Evolutionary conservation across 306 rosid species (phyloP), one percentile per base, ranked within the genome.

Genomic region (Glycine latifolia): DNA sequence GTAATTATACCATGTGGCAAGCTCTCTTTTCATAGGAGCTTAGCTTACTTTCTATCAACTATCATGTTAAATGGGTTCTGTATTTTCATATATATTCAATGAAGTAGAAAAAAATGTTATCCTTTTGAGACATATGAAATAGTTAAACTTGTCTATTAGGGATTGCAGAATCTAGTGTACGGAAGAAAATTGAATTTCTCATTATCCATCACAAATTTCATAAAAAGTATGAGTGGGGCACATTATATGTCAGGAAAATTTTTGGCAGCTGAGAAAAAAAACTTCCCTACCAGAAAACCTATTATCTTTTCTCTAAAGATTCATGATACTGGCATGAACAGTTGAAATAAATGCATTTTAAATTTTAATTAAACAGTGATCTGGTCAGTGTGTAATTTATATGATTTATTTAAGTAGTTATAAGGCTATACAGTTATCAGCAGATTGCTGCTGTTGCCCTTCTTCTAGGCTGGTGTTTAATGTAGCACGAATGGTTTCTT

Each of bases 141-240:
- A 63, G 49, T 70, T 67, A 72, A 81, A 44, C 56, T 85, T 16
- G 1, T 78, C 86, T 56, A 44, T 67, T 39, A 17, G 84, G 53
- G 74, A 73, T 77, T 72, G 49, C 58, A 12, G 11, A 60, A 53
- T 77, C 81, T 63, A 39, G 15, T 26, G 31, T 48, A 56, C 1
- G 8, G 70, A 82, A 44, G 58, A 76, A 81, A 53, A 60, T 70
- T 72, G 53, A 53, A 62, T 71, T 62, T 15, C 68, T 60, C 13
- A 75, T 47, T 35, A 10, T 46, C 60, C 77, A 2, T 79, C 52
- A 41, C 16, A 31, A 37, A 33, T 62, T 76, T 47, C 58, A 69
- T 76, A 31, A 17, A 52, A 60, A 14, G 53, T 31, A 76, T 44
- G 44, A 67, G 75, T 33, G 58, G 16, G 33, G 16, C 14, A 31